These are phyloP conservation scores for Babjeviella inositovora DNA, from an alignment of 805 yeast species.

Conservation along the genomic window DNA sequence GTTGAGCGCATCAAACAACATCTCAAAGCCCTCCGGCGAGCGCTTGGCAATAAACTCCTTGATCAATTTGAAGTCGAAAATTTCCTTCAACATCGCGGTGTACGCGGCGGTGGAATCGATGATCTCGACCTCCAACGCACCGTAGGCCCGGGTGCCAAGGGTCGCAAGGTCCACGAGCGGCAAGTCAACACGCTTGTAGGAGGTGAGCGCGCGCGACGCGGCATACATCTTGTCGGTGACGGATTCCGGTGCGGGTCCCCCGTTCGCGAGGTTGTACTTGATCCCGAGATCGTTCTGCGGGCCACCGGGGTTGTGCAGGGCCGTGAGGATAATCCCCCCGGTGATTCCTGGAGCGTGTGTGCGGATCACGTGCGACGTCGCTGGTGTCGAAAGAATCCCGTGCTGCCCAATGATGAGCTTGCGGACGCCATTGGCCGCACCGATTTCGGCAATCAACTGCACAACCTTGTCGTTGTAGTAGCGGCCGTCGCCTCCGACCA, in stretches of 20 bases:
- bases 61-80: slow-evolving; percentile 79
- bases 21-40: slow-evolving; percentile 39
- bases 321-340: slow-evolving; percentile 93
- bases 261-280: slow-evolving; percentile 87
- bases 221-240: slow-evolving; percentile 83
- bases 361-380: slow-evolving; percentile 88
- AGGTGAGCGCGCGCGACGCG: slow-evolving; percentile 36
- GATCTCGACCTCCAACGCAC: slow-evolving; percentile 53
- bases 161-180: slow-evolving; percentile 47
- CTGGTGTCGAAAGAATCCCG: slow-evolving; percentile 89
- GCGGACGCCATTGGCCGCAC: slow-evolving; percentile 83
- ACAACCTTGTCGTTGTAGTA: slow-evolving; percentile 74
- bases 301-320: slow-evolving; percentile 97
- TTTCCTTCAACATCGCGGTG: slow-evolving; percentile 61
- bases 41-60: slow-evolving; percentile 43
- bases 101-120: slow-evolving; percentile 74
- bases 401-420: slow-evolving; percentile 77
- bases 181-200: slow-evolving; percentile 47
- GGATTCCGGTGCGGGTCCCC: slow-evolving; percentile 96
- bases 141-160: slow-evolving; percentile 36
- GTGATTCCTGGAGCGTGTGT: slow-evolving; percentile 39
- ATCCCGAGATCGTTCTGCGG: slow-evolving; percentile 86
- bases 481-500: slow-evolving; percentile 96
- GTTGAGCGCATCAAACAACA: slow-evolving; percentile 78
- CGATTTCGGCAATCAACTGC: slow-evolving; percentile 66